These are phyloP conservation scores for Aristolochia fimbriata DNA, from an alignment of 164 flowering plant genomes.

Conservation along the genomic window DNA sequence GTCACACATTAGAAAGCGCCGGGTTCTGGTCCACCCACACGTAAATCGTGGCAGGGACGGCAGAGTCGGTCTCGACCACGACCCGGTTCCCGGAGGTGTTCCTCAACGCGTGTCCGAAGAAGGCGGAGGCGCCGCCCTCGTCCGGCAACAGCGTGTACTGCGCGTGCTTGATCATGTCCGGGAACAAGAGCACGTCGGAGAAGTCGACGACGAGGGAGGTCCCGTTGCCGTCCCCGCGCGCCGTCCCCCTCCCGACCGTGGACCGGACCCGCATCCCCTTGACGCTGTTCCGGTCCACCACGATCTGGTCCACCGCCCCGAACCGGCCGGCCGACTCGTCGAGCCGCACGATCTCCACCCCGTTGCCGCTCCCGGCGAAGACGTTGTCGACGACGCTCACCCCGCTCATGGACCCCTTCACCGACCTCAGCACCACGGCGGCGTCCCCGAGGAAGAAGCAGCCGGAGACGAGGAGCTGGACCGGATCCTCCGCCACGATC, in stretches of 20 bases:
- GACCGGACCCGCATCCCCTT: slow-evolving; percentile 10
- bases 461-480: slow-evolving; percentile 53
- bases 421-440: slow-evolving; percentile 46
- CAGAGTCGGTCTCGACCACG: slow-evolving; percentile 42
- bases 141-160: slow-evolving; percentile 9
- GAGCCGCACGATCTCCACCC: slow-evolving; percentile 58
- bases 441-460: slow-evolving; percentile 85
- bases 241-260: slow-evolving; percentile 7
- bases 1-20: too few species aligned
- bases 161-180: slow-evolving; percentile 6
- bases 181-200: slow-evolving; percentile 10
- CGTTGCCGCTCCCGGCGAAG: slow-evolving; percentile 53
- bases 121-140: slow-evolving; percentile 2
- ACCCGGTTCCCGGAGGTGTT: slow-evolving; percentile 49
- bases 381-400: slow-evolving; percentile 71
- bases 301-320: slow-evolving; percentile 46
- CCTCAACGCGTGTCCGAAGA: slow-evolving; percentile 56
- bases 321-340: slow-evolving; percentile 52
- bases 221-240: slow-evolving; percentile 1
- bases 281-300: slow-evolving; percentile 33
- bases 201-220: slow-evolving; percentile 9
- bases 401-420: slow-evolving; percentile 49
- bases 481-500: slow-evolving; percentile 89
- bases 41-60: slow-evolving; percentile 41
- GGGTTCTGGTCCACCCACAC: slow-evolving; percentile 56